A percentile compares a stretch with the other conserved stretches of the same genome.
phyloP scores from a whole-genome alignment of 352 stramenopile species.

The Globisporangium radiosum region DNA sequence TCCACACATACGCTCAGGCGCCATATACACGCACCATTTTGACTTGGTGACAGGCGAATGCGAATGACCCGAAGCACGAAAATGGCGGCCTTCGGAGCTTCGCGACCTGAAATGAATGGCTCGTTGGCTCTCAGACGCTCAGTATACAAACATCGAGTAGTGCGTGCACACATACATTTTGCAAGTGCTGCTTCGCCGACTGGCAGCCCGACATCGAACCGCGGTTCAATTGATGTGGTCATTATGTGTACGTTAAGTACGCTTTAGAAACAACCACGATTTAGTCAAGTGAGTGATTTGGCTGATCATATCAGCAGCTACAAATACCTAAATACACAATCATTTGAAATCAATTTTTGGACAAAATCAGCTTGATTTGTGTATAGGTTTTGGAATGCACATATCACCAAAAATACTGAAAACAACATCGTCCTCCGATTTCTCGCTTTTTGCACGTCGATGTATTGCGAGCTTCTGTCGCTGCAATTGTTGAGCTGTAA shows the following conservation, averaged over 20 bases:
- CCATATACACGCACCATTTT: conserved; percentile 56
- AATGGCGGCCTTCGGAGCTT: conserved; percentile 16
- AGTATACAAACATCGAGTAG: conserved; percentile 43
- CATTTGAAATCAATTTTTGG: too few relatives aligned
- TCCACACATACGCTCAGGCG: neutral
- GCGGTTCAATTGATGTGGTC: neutral
- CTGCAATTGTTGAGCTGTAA: too few relatives aligned
- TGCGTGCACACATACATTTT: conserved; percentile 27
- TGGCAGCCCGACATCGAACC: neutral
- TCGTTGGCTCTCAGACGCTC: conserved; percentile 45
- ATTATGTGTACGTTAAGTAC: neutral
- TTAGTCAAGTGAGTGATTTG: too few relatives aligned
- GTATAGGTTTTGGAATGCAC: too few relatives aligned
- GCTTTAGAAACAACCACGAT: neutral
- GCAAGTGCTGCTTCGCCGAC: conserved; percentile 2
- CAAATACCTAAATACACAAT: too few relatives aligned
- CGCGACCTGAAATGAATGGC: conserved; percentile 72
- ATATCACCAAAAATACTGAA: too few relatives aligned
- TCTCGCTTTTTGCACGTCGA: too few relatives aligned
- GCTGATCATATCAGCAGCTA: too few relatives aligned
- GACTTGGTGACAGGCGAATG: conserved; percentile 87
- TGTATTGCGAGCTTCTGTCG: too few relatives aligned
- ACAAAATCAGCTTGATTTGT: too few relatives aligned
- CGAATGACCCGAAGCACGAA: conserved; percentile 44
- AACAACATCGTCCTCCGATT: too few relatives aligned